Conservation (phyloP, 768 basidiomycete species). For the Porphyrellus cyaneotinctus region DNA sequence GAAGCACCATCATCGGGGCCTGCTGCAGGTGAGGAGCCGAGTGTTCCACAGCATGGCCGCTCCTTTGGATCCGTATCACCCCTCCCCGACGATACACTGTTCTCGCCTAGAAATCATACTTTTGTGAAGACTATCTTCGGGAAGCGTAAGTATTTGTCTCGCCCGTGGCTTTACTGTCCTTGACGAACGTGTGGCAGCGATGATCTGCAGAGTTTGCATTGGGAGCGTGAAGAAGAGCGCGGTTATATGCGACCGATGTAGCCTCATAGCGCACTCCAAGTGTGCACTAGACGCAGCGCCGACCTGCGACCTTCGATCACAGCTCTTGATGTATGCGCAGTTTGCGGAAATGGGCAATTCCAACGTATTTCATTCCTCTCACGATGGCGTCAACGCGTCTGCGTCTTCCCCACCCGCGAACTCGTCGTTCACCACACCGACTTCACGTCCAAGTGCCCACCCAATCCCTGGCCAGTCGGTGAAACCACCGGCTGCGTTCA, state of each 20-base stretch:
- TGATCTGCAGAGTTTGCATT: constrained; percentile 83
- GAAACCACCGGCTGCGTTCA: constrained; percentile 58
- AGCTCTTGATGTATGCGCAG: constrained; percentile 73
- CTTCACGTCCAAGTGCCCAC: constrained; percentile 49
- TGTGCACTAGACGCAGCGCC: constrained; percentile 71
- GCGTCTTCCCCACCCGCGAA: not conserved
- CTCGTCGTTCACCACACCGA: constrained; percentile 41
- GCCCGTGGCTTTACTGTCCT: not conserved
- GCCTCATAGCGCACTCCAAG: constrained; percentile 80
- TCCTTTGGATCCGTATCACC: constrained; percentile 35
- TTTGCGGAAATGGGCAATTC: constrained; percentile 69
- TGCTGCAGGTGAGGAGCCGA: constrained; percentile 39
- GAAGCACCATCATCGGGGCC: constrained; percentile 45
- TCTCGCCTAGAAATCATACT: constrained; percentile 67
- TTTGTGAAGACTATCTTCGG: constrained; percentile 93
- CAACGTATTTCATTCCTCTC: constrained; percentile 50
- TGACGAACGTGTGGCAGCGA: constrained; percentile 46
- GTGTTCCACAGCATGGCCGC: constrained; percentile 36
- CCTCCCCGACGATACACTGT: constrained; percentile 32
- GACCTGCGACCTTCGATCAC: constrained; percentile 78
- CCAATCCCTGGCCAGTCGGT: constrained; percentile 21
- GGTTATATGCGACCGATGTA: constrained; percentile 85
- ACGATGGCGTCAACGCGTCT: constrained; percentile 36
- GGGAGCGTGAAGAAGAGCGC: constrained; percentile 79
- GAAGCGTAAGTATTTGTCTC: constrained; percentile 62